Evolutionary conservation across 2,329 filamentous ascomycete species (phyloP).

Genomic region (Fragosphaeria purpurea): DNA sequence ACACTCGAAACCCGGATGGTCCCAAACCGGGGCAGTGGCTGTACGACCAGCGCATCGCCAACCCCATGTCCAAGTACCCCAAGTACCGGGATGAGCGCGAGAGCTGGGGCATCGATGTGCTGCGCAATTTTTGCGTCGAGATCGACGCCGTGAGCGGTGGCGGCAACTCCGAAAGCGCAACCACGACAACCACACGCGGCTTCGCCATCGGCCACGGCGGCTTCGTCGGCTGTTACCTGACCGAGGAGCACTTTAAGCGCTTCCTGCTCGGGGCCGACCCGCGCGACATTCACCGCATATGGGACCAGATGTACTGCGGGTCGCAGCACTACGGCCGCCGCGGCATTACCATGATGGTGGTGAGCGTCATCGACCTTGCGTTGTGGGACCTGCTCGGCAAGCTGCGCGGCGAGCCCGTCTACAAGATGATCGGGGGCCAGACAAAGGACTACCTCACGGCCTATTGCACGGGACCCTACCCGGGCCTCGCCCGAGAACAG

Average conservation of each 20-base stretch:
- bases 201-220: conserved; percentile 7
- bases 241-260: conserved; percentile 5
- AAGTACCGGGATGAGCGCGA: conserved; percentile 1
- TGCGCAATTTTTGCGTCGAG: conserved; percentile 5
- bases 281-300: conserved; percentile 5
- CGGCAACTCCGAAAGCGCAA: neutral
- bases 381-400: conserved; percentile 7
- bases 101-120: conserved; percentile 5
- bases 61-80: conserved; percentile 4
- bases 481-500: neutral
- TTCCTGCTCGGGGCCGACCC: conserved; percentile 6
- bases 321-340: conserved; percentile 6
- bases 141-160: neutral
- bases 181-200: neutral
- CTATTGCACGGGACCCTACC: conserved; percentile 5
- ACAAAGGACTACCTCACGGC: conserved; percentile 1
- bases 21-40: conserved; percentile 5
- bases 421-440: conserved; percentile 4
- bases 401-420: conserved; percentile 6
- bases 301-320: conserved; percentile 6
- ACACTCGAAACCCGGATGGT: conserved; percentile 2
- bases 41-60: conserved; percentile 2
- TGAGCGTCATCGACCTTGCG: conserved; percentile 5
- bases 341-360: conserved; percentile 3
- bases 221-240: conserved; percentile 3